phyloP scores from a whole-genome alignment of 371 early-diverging fungal genomes.

The Saksenaea vasiformis region DNA sequence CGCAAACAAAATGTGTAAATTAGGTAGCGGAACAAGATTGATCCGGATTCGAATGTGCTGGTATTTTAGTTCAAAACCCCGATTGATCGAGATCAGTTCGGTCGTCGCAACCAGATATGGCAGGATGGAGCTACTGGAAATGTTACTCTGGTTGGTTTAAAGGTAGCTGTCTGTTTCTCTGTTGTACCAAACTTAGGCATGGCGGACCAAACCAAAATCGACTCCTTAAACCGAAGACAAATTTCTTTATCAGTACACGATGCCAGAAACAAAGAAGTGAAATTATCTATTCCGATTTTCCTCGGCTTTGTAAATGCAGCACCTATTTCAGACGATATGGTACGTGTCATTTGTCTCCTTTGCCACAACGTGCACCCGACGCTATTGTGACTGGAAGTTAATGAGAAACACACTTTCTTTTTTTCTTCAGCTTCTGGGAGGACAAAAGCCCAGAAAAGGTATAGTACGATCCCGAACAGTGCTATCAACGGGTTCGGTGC shows the following conservation, averaged over 20 bases:
- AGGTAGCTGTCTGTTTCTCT: too few species aligned
- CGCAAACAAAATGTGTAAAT: too few species aligned
- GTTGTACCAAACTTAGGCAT: not conserved
- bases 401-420: not conserved
- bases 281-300: too few species aligned
- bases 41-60: not conserved
- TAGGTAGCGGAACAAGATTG: not conserved
- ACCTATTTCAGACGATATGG: too few species aligned
- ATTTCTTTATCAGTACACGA: too few species aligned
- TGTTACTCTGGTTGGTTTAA: not conserved
- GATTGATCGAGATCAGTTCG: not conserved
- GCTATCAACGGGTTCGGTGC: not conserved
- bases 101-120: not conserved
- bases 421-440: slow-evolving; percentile 1
- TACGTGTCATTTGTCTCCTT: not conserved
- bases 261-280: too few species aligned
- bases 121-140: not conserved
- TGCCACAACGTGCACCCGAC: not conserved
- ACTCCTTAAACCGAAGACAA: not conserved
- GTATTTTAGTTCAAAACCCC: not conserved
- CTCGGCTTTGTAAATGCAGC: too few species aligned
- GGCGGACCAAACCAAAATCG: not conserved
- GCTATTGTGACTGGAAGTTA: not conserved
- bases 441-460: not conserved
- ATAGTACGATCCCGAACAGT: not conserved